Conservation (phyloP, 2,329 filamentous ascomycete genomes). For the Basipetospora chlamydospora region DNA sequence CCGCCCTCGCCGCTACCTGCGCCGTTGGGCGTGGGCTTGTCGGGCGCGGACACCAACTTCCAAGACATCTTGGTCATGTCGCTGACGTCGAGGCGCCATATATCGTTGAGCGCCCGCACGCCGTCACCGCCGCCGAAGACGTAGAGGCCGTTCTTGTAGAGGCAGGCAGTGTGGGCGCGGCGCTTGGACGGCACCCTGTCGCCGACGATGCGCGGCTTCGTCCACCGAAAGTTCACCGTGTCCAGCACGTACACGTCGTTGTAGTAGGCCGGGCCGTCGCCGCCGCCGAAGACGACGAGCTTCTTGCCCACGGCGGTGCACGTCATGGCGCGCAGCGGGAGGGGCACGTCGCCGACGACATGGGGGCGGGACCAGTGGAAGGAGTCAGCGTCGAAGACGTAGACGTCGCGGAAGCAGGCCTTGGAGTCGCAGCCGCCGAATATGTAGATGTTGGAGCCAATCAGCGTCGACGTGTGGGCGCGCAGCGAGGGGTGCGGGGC, state of each 20-base stretch:
- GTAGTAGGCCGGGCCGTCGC: conserved; percentile 56
- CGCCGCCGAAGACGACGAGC: conserved; percentile 54
- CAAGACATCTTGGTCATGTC: conserved; percentile 55
- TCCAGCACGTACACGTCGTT: conserved; percentile 61
- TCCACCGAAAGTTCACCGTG: conserved; percentile 54
- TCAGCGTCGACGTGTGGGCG: conserved; percentile 51
- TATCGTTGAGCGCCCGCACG: conserved; percentile 54
- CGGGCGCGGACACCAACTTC: conserved; percentile 44
- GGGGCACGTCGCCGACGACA: conserved; percentile 49
- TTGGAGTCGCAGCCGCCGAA: conserved; percentile 55
- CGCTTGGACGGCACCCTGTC: conserved; percentile 45
- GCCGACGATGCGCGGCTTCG: conserved; percentile 43
- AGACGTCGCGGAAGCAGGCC: conserved; percentile 55
- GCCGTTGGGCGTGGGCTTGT: conserved; percentile 13
- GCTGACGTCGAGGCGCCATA: conserved; percentile 57
- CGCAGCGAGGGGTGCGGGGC: conserved; percentile 44
- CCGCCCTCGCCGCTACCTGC: conserved; percentile 12
- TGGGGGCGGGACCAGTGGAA: conserved; percentile 56
- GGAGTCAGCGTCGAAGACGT: conserved; percentile 54
- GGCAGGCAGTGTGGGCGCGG: conserved; percentile 54
- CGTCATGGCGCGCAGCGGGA: conserved; percentile 55
- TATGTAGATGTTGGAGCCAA: conserved; percentile 52
- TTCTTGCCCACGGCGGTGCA: conserved; percentile 59
- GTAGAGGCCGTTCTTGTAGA: conserved; percentile 58
- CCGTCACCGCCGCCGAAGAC: conserved; percentile 60